Evolutionary conservation across 176 grass and related monocot species (phyloP).

Genomic region (Rhynchospora pubera): DNA sequence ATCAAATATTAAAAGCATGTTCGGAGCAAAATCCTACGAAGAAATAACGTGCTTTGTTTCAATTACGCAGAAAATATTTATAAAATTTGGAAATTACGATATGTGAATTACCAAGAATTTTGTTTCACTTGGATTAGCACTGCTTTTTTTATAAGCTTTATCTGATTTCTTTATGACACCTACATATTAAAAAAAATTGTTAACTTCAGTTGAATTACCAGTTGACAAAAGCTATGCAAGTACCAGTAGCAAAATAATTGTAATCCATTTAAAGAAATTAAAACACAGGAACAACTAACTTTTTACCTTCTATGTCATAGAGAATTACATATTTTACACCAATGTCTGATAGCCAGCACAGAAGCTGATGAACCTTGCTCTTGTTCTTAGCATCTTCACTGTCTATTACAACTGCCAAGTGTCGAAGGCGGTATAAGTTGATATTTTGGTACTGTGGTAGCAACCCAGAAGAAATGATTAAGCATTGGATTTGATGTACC

Average conservation of each 20-base stretch:
- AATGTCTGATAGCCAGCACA: slow-evolving; percentile 50
- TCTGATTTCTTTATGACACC: slow-evolving; percentile 73
- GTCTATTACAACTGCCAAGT: too few relatives aligned
- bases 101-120: slow-evolving; percentile 32
- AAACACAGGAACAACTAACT: background rate
- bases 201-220: background rate
- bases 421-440: too few relatives aligned
- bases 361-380: too few relatives aligned
- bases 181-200: slow-evolving; percentile 14
- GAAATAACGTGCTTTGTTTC: slow-evolving; percentile 11
- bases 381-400: too few relatives aligned
- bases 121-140: slow-evolving; percentile 25
- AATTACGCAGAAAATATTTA: slow-evolving; percentile 18
- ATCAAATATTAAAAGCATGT: slow-evolving; percentile 25
- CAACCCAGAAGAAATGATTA: too few relatives aligned
- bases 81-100: slow-evolving; percentile 13
- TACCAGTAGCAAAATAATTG: slow-evolving; percentile 9
- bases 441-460: too few relatives aligned
- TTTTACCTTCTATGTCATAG: slow-evolving; percentile 76
- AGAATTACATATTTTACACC: slow-evolving; percentile 65
- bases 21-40: slow-evolving; percentile 50
- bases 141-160: slow-evolving; percentile 32
- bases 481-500: too few relatives aligned
- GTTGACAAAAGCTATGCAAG: slow-evolving; percentile 8
- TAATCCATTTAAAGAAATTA: slow-evolving; percentile 23